Percentiles rank a stretch among this genome's conserved stretches.
These are phyloP conservation scores for Russula earlei DNA, from an alignment of 768 basidiomycete genomes.

Conservation along the genomic window DNA sequence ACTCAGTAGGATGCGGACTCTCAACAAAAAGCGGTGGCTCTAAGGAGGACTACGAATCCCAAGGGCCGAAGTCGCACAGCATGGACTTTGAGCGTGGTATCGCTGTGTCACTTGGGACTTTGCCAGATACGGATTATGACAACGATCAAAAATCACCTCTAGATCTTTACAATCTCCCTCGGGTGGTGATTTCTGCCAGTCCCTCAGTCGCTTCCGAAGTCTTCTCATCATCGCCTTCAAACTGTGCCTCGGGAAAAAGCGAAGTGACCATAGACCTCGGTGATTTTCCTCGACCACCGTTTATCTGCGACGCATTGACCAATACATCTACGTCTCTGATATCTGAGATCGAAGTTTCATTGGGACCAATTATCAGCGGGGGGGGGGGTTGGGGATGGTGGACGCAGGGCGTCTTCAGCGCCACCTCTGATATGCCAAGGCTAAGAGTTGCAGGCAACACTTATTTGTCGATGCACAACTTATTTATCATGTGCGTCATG, in stretches of 20 bases:
- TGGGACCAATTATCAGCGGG: neutral
- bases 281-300: slow-evolving; percentile 11
- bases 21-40: slow-evolving; percentile 7
- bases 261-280: slow-evolving; percentile 12
- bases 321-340: slow-evolving; percentile 4
- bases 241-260: slow-evolving; percentile 5
- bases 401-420: slow-evolving; percentile 3
- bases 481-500: neutral
- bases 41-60: slow-evolving; percentile 8
- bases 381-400: neutral
- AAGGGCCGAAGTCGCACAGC: neutral
- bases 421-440: neutral
- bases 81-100: slow-evolving; percentile 8
- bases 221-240: neutral
- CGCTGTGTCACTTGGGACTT: slow-evolving; percentile 1
- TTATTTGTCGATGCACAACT: neutral
- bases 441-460: neutral
- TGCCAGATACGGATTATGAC: neutral
- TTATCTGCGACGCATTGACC: neutral
- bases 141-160: slow-evolving; percentile 2
- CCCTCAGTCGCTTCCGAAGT: slow-evolving; percentile 3
- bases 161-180: slow-evolving; percentile 6
- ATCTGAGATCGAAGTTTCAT: slow-evolving; percentile 7
- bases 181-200: slow-evolving; percentile 12
- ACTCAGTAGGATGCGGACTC: neutral